Evolutionary conservation across 129 eudicot genomes (phyloP).

Genomic region (Smallanthus sonchifolius): DNA sequence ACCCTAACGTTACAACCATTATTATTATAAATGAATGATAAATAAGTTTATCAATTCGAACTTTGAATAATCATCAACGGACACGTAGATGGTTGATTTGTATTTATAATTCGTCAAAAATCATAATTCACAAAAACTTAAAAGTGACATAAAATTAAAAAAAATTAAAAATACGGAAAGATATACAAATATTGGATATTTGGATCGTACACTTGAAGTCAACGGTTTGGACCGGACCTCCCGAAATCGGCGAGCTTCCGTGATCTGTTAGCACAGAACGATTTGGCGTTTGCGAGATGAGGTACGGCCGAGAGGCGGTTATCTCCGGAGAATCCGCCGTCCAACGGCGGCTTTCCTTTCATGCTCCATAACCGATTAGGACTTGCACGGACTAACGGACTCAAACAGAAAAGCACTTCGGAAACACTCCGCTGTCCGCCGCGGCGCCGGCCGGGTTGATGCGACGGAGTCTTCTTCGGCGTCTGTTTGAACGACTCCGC

Average conservation of each 20-base stretch:
- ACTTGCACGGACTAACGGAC: conserved; percentile 73
- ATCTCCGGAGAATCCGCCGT: conserved; percentile 33
- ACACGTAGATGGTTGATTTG: too few species aligned
- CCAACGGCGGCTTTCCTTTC: conserved; percentile 47
- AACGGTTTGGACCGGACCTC: conserved; percentile 47
- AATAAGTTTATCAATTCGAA: too few species aligned
- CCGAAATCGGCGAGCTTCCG: conserved; percentile 75
- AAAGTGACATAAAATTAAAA: not conserved
- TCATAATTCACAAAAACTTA: not conserved
- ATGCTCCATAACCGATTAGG: conserved; percentile 54
- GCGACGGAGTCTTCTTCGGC: conserved; percentile 33
- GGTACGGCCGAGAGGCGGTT: conserved; percentile 38
- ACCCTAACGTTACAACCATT: not conserved
- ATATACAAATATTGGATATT: conserved; percentile 6
- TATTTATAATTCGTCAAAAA: not conserved
- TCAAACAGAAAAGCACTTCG: conserved; percentile 47
- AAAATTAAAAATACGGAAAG: conserved; percentile 3
- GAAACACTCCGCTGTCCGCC: conserved; percentile 26
- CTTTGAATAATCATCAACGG: too few species aligned
- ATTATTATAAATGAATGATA: not conserved
- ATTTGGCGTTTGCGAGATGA: conserved; percentile 38
- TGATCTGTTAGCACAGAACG: conserved; percentile 63
- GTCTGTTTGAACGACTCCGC: conserved; percentile 60
- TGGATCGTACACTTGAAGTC: conserved; percentile 33
- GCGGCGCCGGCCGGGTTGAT: conserved; percentile 23